Percentiles rank a stretch among this genome's conserved stretches.
Evolutionary conservation across 805 yeast species (phyloP).

Genomic region (Teunomyces barrocoloradensis): DNA sequence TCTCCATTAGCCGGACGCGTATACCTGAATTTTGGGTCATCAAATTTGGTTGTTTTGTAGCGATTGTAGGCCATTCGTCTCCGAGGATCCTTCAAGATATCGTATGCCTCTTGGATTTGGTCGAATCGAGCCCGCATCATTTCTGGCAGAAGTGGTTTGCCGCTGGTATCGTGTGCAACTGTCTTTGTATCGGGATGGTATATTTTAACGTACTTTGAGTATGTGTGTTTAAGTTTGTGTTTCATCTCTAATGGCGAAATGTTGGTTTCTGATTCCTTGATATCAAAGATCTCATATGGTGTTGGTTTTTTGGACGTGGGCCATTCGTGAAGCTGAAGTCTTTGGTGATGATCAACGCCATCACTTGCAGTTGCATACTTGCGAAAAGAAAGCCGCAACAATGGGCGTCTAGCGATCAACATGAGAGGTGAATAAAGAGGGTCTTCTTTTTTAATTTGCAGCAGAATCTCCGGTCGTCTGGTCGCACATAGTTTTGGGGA

Average conservation of each 20-base stretch:
- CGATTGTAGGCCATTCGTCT: constrained; percentile 29
- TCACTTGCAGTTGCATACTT: constrained; percentile 3
- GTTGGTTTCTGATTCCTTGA: constrained; percentile 31
- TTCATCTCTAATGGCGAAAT: constrained; percentile 51
- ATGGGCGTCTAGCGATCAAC: not conserved
- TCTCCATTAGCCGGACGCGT: constrained; percentile 3
- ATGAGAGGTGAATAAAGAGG: not conserved
- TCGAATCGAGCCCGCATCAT: constrained; percentile 33
- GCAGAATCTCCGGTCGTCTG: not conserved
- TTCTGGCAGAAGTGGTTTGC: constrained; percentile 27
- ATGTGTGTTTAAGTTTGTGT: constrained; percentile 37
- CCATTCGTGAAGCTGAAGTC: constrained; percentile 45
- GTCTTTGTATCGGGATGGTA: constrained; percentile 75
- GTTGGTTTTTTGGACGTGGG: constrained; percentile 56
- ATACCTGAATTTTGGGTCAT: constrained; percentile 8
- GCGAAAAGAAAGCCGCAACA: not conserved
- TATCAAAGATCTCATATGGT: constrained; percentile 65
- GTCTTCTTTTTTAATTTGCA: not conserved
- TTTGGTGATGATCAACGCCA: constrained; percentile 20
- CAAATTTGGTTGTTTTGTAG: constrained; percentile 20
- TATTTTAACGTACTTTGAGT: constrained; percentile 52
- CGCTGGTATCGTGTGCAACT: constrained; percentile 25
- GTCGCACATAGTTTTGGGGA: too few species aligned
- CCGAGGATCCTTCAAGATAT: constrained; percentile 51
- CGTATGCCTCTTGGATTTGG: constrained; percentile 36